These are phyloP conservation scores for Byssoonygena ceratinophila DNA, from an alignment of 2,329 filamentous ascomycete species.

Conservation along the genomic window DNA sequence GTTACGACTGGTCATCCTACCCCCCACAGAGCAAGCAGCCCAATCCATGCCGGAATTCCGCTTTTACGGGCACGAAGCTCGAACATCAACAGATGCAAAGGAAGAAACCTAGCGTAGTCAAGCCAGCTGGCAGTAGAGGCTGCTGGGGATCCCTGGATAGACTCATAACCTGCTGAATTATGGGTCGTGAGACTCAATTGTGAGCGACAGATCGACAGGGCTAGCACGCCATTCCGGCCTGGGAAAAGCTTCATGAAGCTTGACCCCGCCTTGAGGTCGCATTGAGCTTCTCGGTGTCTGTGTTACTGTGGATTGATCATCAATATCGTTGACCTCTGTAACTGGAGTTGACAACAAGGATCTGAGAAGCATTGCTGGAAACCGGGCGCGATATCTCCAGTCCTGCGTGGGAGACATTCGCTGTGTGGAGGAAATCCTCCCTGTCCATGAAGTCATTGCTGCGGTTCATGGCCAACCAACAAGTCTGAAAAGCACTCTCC, in stretches of 20 bases:
- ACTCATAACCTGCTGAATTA: background rate
- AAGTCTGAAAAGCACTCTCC: too few species aligned
- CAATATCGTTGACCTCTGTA: too few species aligned
- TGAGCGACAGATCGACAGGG: background rate
- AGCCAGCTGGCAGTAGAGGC: background rate
- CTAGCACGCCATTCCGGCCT: background rate
- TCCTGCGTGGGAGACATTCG: too few species aligned
- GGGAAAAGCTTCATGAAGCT: conserved; percentile 6
- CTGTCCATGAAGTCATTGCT: too few species aligned
- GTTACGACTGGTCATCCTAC: background rate
- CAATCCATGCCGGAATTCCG: background rate
- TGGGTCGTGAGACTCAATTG: background rate
- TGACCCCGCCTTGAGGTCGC: conserved; percentile 7
- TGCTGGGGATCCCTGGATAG: background rate
- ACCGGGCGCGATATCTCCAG: background rate
- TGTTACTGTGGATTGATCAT: too few species aligned
- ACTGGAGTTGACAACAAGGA: background rate
- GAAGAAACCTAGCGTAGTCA: background rate
- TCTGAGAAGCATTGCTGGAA: background rate
- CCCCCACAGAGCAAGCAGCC: background rate
- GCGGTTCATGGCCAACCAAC: too few species aligned
- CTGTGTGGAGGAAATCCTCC: too few species aligned
- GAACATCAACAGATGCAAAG: background rate
- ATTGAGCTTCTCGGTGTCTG: background rate
- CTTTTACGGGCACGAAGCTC: too few species aligned